Percentiles rank a stretch among this genome's conserved stretches.
Conservation (phyloP, 768 basidiomycete genomes). For the Pleurotus salmoneostramineus region DNA sequence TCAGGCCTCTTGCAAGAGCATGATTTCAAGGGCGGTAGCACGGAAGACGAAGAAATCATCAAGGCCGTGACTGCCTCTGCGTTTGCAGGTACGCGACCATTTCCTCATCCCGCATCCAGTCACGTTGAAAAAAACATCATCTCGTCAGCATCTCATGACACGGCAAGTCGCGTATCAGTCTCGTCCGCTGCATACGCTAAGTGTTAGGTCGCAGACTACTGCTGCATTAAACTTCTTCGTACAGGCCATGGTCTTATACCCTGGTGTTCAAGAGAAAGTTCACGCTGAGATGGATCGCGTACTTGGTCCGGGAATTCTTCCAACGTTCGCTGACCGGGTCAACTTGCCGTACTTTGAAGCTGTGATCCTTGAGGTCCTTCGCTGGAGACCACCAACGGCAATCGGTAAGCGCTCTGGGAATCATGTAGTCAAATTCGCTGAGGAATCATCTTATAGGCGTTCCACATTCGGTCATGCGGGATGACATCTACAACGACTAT, state of each 20-base stretch:
- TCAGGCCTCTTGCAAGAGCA: neutral
- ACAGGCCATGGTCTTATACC: constrained; percentile 15
- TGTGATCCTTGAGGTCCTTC: neutral
- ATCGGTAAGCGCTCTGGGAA: constrained; percentile 10
- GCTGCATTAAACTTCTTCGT: constrained; percentile 8
- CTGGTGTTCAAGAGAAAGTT: constrained; percentile 17
- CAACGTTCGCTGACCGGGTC: constrained; percentile 12
- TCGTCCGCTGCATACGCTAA: no score
- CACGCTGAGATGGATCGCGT: constrained; percentile 13
- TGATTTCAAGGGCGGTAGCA: neutral
- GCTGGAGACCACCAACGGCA: constrained; percentile 8
- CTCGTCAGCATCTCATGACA: constrained; percentile 1
- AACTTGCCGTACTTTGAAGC: constrained; percentile 11
- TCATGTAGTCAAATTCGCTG: neutral
- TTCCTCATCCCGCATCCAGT: neutral
- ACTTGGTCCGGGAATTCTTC: constrained; percentile 11
- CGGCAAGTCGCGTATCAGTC: neutral
- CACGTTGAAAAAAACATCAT: neutral
- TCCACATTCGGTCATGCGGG: constrained; percentile 26
- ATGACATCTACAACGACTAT: constrained; percentile 36
- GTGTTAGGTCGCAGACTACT: neutral
- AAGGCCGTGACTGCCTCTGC: constrained; percentile 6
- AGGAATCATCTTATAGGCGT: constrained; percentile 13
- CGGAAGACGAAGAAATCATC: constrained; percentile 6
- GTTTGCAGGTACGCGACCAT: constrained; percentile 1